A percentile compares a stretch with the other conserved stretches of the same genome.
phyloP scores from a whole-genome alignment of 1,139 yeast species.

The Nakaseomyces bracarensis region DNA sequence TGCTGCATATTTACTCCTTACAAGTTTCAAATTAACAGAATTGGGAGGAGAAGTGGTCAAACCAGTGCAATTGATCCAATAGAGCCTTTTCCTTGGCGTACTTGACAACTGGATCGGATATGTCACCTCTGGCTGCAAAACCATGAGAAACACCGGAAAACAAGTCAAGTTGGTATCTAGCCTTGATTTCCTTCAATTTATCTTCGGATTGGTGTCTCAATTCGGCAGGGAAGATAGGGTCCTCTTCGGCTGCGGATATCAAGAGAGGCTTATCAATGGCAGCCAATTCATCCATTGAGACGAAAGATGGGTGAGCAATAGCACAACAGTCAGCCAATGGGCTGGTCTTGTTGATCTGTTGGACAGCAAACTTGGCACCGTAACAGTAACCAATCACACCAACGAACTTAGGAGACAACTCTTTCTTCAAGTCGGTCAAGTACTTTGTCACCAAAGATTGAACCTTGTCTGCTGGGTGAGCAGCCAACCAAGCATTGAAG shows the following conservation, averaged over 20 bases:
- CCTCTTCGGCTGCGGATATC: constrained; percentile 68
- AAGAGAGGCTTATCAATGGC: constrained; percentile 51
- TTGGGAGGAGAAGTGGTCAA: constrained; percentile 21
- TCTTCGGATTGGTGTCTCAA: constrained; percentile 54
- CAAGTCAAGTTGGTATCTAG: constrained; percentile 50
- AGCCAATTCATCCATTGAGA: constrained; percentile 53
- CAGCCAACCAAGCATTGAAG: constrained; percentile 43
- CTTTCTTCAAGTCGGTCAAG: constrained; percentile 38
- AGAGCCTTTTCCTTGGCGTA: constrained; percentile 68
- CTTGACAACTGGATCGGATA: constrained; percentile 42
- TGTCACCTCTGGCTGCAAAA: constrained; percentile 69
- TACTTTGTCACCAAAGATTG: constrained; percentile 38
- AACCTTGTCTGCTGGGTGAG: constrained; percentile 45
- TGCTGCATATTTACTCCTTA: no score
- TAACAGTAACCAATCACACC: constrained; percentile 74
- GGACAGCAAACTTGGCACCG: constrained; percentile 66
- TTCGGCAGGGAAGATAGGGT: constrained; percentile 52
- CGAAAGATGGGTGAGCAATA: constrained; percentile 73
- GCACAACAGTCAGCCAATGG: constrained; percentile 55
- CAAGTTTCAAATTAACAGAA: neutral
- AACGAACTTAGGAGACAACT: constrained; percentile 43
- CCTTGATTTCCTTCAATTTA: constrained; percentile 43
- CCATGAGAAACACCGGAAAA: constrained; percentile 65
- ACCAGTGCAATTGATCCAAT: constrained; percentile 51
- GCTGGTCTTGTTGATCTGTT: constrained; percentile 39